Conservation (phyloP, 169 alveolate species). For the Cyclospora cayetanensis region DNA sequence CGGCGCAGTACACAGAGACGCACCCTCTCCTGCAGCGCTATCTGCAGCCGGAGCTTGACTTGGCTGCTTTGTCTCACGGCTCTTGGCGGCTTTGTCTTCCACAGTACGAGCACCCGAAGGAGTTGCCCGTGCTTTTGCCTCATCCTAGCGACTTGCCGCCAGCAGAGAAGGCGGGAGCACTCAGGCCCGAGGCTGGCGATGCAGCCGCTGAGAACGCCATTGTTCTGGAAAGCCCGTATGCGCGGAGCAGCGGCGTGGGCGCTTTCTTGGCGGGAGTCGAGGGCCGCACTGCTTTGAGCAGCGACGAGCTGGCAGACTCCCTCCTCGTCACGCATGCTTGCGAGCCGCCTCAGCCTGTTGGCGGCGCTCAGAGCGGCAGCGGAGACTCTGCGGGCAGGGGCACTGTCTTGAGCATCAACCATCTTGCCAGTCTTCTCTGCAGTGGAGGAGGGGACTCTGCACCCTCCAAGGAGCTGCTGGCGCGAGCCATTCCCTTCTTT, state of each 20-base stretch:
- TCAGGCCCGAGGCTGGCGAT: background rate
- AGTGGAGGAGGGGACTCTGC: constrained; percentile 10
- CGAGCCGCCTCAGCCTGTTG: constrained; percentile 32
- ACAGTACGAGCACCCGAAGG: constrained; percentile 9
- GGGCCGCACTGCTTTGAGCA: background rate
- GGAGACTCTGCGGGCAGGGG: constrained; percentile 15
- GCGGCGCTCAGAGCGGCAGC: background rate
- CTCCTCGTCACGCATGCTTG: background rate
- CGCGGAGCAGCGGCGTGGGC: background rate
- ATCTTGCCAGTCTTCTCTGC: constrained; percentile 16
- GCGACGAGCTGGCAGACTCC: constrained; percentile 21
- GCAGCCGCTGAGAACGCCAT: background rate
- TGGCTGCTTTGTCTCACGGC: constrained; percentile 29
- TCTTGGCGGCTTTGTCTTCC: constrained; percentile 53
- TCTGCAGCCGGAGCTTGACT: constrained; percentile 69
- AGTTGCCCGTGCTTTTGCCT: constrained; percentile 36
- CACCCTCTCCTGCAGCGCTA: constrained; percentile 61
- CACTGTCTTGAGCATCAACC: constrained; percentile 35
- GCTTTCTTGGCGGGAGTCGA: background rate
- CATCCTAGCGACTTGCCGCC: constrained; percentile 32
- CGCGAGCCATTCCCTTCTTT: constrained; percentile 13
- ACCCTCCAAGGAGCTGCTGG: constrained; percentile 21
- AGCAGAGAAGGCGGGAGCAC: background rate
- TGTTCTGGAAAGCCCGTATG: constrained; percentile 21
- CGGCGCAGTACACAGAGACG: background rate